phyloP scores from a whole-genome alignment of 1,139 yeast genomes.

The Suhomyces bribrorum region DNA sequence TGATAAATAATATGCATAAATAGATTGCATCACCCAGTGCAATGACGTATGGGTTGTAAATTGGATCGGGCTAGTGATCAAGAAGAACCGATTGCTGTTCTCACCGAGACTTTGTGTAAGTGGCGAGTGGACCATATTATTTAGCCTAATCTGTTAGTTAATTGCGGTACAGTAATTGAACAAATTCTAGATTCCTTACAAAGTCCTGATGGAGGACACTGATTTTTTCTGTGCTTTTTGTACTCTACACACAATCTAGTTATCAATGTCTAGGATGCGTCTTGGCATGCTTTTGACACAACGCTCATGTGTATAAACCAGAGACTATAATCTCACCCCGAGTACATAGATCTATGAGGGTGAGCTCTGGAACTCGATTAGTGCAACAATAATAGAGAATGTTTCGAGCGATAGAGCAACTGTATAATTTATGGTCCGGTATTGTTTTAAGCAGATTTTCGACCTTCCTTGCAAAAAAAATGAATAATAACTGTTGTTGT shows the following conservation, averaged over 20 bases:
- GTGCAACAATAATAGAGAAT: too few species aligned
- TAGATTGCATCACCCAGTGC: neutral
- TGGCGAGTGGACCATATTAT: neutral
- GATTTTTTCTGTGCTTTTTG: neutral
- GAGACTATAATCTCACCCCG: neutral
- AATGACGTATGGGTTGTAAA: neutral
- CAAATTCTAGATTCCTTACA: neutral
- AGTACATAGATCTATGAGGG: too few species aligned
- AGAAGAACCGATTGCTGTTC: neutral
- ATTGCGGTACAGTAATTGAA: neutral
- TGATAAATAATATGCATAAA: neutral
- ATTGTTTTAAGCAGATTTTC: too few species aligned
- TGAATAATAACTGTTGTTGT: too few species aligned
- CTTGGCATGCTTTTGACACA: slow-evolving; percentile 2
- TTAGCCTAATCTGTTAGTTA: neutral
- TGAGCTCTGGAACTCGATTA: too few species aligned
- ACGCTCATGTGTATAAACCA: slow-evolving; percentile 1
- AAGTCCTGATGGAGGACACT: neutral
- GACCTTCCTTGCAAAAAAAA: slow-evolving; percentile 1
- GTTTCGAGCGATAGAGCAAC: too few species aligned
- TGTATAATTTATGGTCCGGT: too few species aligned
- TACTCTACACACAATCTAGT: neutral
- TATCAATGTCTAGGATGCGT: neutral
- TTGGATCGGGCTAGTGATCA: neutral
- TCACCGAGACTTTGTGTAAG: neutral